These are phyloP conservation scores for Boletus subparvulus DNA, from an alignment of 768 basidiomycete genomes.

Conservation along the genomic window DNA sequence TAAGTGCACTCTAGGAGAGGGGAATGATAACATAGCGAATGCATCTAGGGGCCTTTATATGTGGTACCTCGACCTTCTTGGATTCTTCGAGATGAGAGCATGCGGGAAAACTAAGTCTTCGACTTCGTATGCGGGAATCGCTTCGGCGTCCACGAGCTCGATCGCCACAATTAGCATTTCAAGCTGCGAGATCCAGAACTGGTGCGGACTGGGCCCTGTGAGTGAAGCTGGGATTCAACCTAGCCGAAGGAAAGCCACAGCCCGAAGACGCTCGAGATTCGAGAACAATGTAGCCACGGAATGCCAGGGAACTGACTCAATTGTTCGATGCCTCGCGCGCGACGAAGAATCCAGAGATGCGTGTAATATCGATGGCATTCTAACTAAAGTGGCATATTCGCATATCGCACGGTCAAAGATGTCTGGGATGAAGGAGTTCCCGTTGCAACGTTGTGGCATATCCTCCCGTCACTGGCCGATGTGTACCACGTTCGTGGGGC, in stretches of 20 bases:
- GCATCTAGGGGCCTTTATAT: constrained; percentile 23
- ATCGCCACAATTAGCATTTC: constrained; percentile 24
- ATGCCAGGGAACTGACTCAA: constrained; percentile 11
- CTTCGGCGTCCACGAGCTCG: constrained; percentile 16
- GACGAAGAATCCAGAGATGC: constrained; percentile 8
- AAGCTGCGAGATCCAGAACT: constrained; percentile 18
- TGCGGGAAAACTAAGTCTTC: constrained; percentile 13
- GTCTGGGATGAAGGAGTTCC: constrained; percentile 15
- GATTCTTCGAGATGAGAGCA: constrained; percentile 16
- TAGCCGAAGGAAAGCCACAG: constrained; percentile 26
- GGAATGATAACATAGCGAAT: constrained; percentile 13
- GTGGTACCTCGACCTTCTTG: constrained; percentile 4
- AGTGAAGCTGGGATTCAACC: constrained; percentile 20
- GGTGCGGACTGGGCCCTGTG: constrained; percentile 16
- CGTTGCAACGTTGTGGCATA: constrained; percentile 15
- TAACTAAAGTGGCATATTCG: constrained; percentile 12
- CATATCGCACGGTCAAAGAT: constrained; percentile 2
- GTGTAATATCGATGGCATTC: constrained; percentile 8
- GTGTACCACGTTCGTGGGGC: constrained; percentile 16
- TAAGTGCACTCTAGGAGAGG: constrained; percentile 8
- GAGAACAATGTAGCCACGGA: constrained; percentile 14
- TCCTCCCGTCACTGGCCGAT: constrained; percentile 25
- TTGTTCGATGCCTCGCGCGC: constrained; percentile 17
- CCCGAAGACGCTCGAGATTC: constrained; percentile 21
- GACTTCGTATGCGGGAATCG: constrained; percentile 16